Evolutionary conservation across 2,329 filamentous ascomycete genomes (phyloP), one percentile per base, ranked within the genome.

Genomic region (Arthrobotrys conoides): DNA sequence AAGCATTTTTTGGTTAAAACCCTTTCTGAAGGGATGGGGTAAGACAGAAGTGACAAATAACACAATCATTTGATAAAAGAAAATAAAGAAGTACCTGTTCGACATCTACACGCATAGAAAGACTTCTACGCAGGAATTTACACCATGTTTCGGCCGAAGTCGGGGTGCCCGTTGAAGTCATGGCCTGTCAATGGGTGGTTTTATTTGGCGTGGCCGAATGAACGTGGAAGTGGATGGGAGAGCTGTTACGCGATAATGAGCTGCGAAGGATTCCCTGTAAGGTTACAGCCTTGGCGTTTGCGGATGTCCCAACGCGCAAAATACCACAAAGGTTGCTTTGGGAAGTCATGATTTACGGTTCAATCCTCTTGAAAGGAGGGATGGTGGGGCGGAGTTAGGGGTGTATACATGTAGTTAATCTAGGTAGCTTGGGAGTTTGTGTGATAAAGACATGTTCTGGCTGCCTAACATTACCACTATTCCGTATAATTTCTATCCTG

Each of bases 101-200:
- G 24, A 79, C 65, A 18, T 79, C 76, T 30, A 79, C 46, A 33
- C 76, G 76, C 64, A 71, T 70, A 33, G 69, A 70, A 44, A 79
- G 49, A 53, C 70, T 70, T 46, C 73, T 70, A 65, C 71, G 69
- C 49, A 79, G 68, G 48, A 79, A 71, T 38, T 79, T 79, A 65
- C 65, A 70, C 76, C 76, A 79, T 69, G 67, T 64, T 24, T 63
- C 61, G 48, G 67, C 49, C 20, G 73, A 48, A 10, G 61, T 71
- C 20, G 33, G 27, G 14, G 51, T 16, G 53, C 6, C 38, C n/a
- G 53, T 38, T 6, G 53, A 59, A 36, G 68, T 30, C 68, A 71
- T 71, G 55, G 33, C 30, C n/a, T n/a, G n/a, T n/a, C 1, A 14
- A 20, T 44, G 6, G 49, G 18, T 41, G 49, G 41, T 51, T 27